phyloP scores from a whole-genome alignment of 106 monocot species.

The Platanthera zijinensis region DNA sequence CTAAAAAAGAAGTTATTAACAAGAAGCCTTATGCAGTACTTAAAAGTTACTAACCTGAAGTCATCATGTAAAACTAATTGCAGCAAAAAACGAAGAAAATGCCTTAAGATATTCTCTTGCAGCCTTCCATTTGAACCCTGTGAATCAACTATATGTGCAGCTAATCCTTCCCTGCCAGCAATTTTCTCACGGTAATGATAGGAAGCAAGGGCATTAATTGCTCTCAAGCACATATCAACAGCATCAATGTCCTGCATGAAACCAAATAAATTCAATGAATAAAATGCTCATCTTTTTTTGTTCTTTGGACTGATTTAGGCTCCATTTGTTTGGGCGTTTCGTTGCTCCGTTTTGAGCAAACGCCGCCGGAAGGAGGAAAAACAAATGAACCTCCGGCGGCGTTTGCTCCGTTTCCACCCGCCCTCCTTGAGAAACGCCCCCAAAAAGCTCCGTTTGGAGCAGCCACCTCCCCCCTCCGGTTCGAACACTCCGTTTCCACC shows the following conservation, averaged over 20 bases:
- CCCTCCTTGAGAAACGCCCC: too few relatives aligned
- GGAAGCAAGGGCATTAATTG: conserved; percentile 82
- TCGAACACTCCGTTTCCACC: too few relatives aligned
- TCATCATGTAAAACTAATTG: conserved; percentile 72
- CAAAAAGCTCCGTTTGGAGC: too few relatives aligned
- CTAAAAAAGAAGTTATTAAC: too few relatives aligned
- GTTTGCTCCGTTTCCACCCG: too few relatives aligned
- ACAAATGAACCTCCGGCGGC: too few relatives aligned
- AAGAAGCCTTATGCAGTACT: background rate
- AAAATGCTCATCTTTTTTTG: background rate
- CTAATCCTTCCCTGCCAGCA: conserved; percentile 50
- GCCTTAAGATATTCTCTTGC: conserved; percentile 50
- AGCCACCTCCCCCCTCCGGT: too few relatives aligned
- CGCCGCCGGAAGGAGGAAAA: too few relatives aligned
- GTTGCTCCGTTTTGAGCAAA: too few relatives aligned
- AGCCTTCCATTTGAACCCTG: conserved; percentile 34
- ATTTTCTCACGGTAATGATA: conserved; percentile 67
- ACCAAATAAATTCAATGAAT: background rate
- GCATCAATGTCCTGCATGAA: conserved; percentile 71
- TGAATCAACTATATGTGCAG: conserved; percentile 23
- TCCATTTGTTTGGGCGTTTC: too few relatives aligned
- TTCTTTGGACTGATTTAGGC: background rate
- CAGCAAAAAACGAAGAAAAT: conserved; percentile 67
- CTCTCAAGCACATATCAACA: conserved; percentile 80
- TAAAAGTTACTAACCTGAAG: conserved; percentile 58